Evolutionary conservation across 352 stramenopile species (phyloP).

Genomic region (Pythium periplocum): DNA sequence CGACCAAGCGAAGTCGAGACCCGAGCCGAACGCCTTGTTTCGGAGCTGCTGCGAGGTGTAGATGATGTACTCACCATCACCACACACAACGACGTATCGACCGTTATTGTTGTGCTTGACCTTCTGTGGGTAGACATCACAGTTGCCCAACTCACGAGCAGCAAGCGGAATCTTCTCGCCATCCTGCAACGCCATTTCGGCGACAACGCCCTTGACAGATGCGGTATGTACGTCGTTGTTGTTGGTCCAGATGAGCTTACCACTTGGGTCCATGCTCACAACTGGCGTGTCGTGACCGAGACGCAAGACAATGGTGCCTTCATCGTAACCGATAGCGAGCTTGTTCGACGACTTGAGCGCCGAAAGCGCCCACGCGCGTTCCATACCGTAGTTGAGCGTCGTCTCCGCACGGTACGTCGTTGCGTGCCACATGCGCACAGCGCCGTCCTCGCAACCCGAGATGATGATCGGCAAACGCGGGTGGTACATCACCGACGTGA

Average conservation of each 20-base stretch:
- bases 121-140: slow-evolving; percentile 97
- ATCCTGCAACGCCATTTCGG: slow-evolving; percentile 72
- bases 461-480: slow-evolving; percentile 98
- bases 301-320: slow-evolving; percentile 94
- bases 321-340: slow-evolving; percentile 93
- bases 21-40: slow-evolving; percentile 96
- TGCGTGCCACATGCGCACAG: slow-evolving; percentile 91
- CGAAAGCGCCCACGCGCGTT: slow-evolving; percentile 95
- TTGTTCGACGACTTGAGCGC: slow-evolving; percentile 85
- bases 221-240: slow-evolving; percentile 98
- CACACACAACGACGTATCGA: slow-evolving; percentile 97
- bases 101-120: slow-evolving; percentile 99
- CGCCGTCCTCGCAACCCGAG: slow-evolving; percentile 96
- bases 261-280: slow-evolving; percentile 96
- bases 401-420: slow-evolving; percentile 97
- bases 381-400: slow-evolving; percentile 99
- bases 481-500: slow-evolving; percentile 98
- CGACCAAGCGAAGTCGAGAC: slow-evolving; percentile 98
- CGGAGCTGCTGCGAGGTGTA: slow-evolving; percentile 96
- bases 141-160: slow-evolving; percentile 93
- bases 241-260: slow-evolving; percentile 97
- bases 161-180: slow-evolving; percentile 85
- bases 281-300: slow-evolving; percentile 97
- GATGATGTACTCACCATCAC: slow-evolving; percentile 99
- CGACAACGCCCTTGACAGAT: slow-evolving; percentile 86